phyloP scores from a whole-genome alignment of 805 yeast genomes.

The Ogataea sp. region DNA sequence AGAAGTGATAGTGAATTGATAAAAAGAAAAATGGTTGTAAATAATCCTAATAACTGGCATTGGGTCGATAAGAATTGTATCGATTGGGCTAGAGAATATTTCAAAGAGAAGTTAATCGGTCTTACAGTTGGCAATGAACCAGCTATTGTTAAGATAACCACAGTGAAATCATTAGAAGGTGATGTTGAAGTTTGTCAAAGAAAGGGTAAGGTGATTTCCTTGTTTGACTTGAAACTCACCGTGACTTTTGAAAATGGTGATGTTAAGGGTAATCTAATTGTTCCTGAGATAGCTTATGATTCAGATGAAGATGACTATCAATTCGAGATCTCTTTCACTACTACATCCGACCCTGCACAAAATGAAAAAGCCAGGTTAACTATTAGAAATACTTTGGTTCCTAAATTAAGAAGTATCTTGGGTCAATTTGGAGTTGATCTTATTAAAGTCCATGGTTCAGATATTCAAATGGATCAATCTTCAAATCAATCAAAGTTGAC shows the following conservation, averaged over 20 bases:
- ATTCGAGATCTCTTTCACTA: conserved; percentile 63
- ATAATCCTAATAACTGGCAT: conserved; percentile 99
- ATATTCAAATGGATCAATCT: conserved; percentile 74
- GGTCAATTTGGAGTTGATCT: conserved; percentile 70
- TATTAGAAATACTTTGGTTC: conserved; percentile 48
- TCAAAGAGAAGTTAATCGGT: conserved; percentile 52
- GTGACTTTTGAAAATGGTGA: conserved; percentile 48
- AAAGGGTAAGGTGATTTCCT: conserved; percentile 89
- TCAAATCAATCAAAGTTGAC: conserved; percentile 54
- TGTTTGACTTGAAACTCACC: conserved; percentile 72
- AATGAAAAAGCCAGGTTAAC: conserved; percentile 38
- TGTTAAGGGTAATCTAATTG: conserved; percentile 58
- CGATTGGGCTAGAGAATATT: conserved; percentile 80
- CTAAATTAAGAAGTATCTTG: conserved; percentile 56
- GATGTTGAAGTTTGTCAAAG: conserved; percentile 97
- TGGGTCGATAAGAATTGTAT: conserved; percentile 98
- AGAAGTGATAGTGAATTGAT: too few relatives aligned
- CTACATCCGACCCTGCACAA: too few relatives aligned
- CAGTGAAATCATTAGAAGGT: conserved; percentile 68
- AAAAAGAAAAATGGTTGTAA: conserved; percentile 97
- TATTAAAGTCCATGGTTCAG: conserved; percentile 71
- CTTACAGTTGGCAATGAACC: conserved; percentile 29
- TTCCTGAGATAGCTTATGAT: conserved; percentile 95
- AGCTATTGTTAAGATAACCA: conserved; percentile 24
- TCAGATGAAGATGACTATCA: conserved; percentile 80